Conservation (phyloP, 2,329 filamentous ascomycete genomes). For the Phaeophleospora eucalypticola region DNA sequence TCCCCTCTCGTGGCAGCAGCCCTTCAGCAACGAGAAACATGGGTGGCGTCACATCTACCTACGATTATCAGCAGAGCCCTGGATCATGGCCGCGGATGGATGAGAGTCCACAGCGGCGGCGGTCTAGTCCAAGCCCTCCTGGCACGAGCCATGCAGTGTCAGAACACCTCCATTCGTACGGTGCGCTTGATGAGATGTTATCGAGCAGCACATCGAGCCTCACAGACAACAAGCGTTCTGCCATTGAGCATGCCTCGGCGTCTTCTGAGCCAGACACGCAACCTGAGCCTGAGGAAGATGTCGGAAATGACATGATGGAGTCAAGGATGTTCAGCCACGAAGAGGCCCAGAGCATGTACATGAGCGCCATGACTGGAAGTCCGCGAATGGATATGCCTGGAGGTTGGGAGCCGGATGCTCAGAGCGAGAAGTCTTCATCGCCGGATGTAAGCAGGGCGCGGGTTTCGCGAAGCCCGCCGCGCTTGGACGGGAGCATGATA, state of each 20-base stretch:
- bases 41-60: constrained; percentile 24
- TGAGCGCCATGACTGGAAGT: constrained; percentile 58
- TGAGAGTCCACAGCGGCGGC: constrained; percentile 18
- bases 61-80: constrained; percentile 20
- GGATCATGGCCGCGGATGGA: constrained; percentile 30
- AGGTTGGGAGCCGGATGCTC: constrained; percentile 38
- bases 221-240: constrained; percentile 24
- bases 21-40: constrained; percentile 17
- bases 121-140: constrained; percentile 17
- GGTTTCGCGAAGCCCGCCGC: background rate
- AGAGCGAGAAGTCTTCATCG: constrained; percentile 19
- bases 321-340: constrained; percentile 74
- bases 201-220: constrained; percentile 4
- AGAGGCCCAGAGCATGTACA: constrained; percentile 82
- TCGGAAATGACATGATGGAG: constrained; percentile 32
- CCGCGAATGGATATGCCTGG: constrained; percentile 36
- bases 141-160: constrained; percentile 27
- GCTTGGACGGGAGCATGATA: constrained; percentile 1
- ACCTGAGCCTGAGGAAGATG: constrained; percentile 3
- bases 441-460: constrained; percentile 26
- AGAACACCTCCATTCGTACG: constrained; percentile 17
- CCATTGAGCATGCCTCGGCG: constrained; percentile 14
- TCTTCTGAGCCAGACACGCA: constrained; percentile 1
- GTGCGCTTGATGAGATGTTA: constrained; percentile 21
- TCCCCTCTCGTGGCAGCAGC: constrained; percentile 19